Percentiles rank a stretch among this genome's conserved stretches.
These are phyloP conservation scores for Rubia tinctorum DNA, from an alignment of 305 asterid species.

Conservation along the genomic window DNA sequence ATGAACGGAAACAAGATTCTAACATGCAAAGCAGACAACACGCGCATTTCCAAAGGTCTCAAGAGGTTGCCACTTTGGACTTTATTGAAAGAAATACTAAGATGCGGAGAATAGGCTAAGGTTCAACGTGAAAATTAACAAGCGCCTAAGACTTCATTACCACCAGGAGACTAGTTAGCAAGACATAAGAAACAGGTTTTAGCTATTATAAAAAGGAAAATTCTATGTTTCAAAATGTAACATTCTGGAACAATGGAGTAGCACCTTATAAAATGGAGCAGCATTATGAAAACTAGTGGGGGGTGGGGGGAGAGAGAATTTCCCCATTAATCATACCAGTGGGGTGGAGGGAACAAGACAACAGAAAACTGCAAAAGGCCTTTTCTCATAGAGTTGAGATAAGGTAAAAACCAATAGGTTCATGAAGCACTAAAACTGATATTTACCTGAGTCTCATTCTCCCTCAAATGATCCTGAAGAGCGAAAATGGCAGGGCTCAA, in stretches of 20 bases:
- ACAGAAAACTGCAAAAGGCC: neutral
- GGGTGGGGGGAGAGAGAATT: no score
- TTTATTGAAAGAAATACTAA: neutral
- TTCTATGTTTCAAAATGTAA: neutral
- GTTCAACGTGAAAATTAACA: neutral
- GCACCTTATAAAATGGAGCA: no score
- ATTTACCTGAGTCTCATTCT: conserved; percentile 85
- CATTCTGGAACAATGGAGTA: neutral
- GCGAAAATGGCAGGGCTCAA: conserved; percentile 84
- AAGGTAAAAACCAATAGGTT: neutral
- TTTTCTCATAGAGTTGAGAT: neutral
- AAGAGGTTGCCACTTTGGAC: neutral
- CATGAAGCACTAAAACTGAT: neutral
- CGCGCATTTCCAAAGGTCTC: neutral
- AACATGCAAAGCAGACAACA: neutral
- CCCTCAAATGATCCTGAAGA: conserved; percentile 88
- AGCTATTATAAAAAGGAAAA: neutral
- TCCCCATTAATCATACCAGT: neutral
- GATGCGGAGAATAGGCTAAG: neutral
- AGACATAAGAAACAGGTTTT: neutral
- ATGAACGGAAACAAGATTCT: neutral
- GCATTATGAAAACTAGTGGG: no score
- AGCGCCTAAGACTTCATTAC: no score
- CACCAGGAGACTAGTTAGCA: no score
- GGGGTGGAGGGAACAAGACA: neutral